phyloP scores from a whole-genome alignment of 208 protist species.

The Leishmania turanica region DNA sequence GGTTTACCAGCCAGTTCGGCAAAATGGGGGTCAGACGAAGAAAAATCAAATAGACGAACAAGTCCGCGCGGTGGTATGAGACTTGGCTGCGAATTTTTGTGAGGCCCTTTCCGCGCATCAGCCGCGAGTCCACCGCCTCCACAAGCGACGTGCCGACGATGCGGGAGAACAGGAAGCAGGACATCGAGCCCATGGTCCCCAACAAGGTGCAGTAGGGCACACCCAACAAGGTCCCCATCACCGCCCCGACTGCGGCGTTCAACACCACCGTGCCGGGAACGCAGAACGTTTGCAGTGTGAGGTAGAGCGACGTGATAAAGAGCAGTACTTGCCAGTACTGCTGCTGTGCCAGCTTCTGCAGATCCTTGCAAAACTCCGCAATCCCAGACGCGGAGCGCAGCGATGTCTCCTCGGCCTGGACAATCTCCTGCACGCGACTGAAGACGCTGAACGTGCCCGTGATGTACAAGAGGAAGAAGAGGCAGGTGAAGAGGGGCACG shows the following conservation, averaged over 20 bases:
- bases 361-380: conserved; percentile 43
- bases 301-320: conserved; percentile 52
- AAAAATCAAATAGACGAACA: conserved; percentile 93
- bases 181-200: conserved; percentile 60
- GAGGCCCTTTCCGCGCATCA: conserved; percentile 69
- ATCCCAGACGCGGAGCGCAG: conserved; percentile 47
- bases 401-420: conserved; percentile 32
- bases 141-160: conserved; percentile 50
- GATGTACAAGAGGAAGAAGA: conserved; percentile 41
- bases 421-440: conserved; percentile 24
- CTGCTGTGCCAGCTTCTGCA: conserved; percentile 39
- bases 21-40: conserved; percentile 92
- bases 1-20: conserved; percentile 95
- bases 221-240: conserved; percentile 73
- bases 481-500: conserved; percentile 25
- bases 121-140: conserved; percentile 35
- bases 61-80: conserved; percentile 50
- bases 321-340: conserved; percentile 47
- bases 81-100: conserved; percentile 63
- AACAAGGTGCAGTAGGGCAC: conserved; percentile 68
- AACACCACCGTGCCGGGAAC: conserved; percentile 90
- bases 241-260: conserved; percentile 75
- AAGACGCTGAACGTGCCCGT: conserved; percentile 43
- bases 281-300: conserved; percentile 87
- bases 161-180: conserved; percentile 53